phyloP scores from a whole-genome alignment of 345 rosid genomes.

The Kandelia obovata region DNA sequence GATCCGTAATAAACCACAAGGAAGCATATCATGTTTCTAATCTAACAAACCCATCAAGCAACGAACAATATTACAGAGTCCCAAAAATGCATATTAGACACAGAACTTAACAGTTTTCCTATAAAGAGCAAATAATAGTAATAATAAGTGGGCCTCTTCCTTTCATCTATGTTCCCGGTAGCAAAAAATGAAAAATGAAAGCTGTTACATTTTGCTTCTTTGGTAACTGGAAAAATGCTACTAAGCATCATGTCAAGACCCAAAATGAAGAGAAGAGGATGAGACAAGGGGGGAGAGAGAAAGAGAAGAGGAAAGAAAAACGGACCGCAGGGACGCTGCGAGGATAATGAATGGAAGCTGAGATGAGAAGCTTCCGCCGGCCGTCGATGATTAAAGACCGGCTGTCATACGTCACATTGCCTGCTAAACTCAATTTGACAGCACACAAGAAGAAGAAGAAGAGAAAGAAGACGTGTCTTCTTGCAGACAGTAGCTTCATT shows the following conservation, averaged over 20 bases:
- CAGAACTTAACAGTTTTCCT: not conserved
- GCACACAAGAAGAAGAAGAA: not conserved
- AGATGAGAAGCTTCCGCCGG: conserved; percentile 61
- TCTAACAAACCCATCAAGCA: not conserved
- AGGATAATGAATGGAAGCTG: conserved; percentile 73
- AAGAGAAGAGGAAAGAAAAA: not conserved
- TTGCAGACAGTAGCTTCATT: not conserved
- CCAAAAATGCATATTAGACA: not conserved
- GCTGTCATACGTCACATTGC: conserved; percentile 53
- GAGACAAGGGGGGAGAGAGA: not conserved
- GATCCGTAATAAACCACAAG: not conserved
- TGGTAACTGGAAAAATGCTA: too few species aligned
- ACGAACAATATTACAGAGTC: not conserved
- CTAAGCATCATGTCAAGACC: too few species aligned
- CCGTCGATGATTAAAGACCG: conserved; percentile 58
- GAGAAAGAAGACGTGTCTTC: not conserved
- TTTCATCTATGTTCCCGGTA: too few species aligned
- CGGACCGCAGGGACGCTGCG: conserved; percentile 69
- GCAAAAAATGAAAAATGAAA: too few species aligned
- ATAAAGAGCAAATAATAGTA: not conserved
- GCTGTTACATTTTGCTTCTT: too few species aligned
- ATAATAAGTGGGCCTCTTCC: too few species aligned
- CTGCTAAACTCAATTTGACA: conserved; percentile 17
- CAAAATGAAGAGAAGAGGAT: too few species aligned
- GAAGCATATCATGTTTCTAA: not conserved